Evolutionary conservation across 164 flowering plant genomes (phyloP), one percentile per base, ranked within the genome.

Genomic region (Malania oleifera): DNA sequence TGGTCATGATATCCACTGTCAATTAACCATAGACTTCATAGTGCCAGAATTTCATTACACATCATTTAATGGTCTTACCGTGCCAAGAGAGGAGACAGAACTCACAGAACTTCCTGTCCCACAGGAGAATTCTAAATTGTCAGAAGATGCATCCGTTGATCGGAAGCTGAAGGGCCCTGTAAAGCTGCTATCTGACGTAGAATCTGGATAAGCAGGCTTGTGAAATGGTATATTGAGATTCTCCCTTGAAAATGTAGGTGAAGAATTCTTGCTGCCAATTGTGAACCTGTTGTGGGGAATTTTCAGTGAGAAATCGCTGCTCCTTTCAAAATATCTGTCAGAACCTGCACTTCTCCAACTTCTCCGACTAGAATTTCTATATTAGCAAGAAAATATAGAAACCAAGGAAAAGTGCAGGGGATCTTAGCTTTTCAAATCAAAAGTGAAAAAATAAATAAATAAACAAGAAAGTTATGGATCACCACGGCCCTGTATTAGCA

Each of bases 31-130:
- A 0, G 4, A 4, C 17, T 43, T 43, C 7, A 5, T 17, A 43
- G 4, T 43, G 46, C 46, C 46, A 43, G 7, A 4, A 22, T 28
- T 7, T 26, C 14, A 18, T 40, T 19, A 27, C 15, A 55, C n/a
- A 14, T 40, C n/a, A 14, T 9, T 1, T 39, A 25, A 35, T 27
- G 43, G 6, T 70, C 82, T 78, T 66, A 78, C 82, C 18, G 67
- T 56, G 19, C 57, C 22, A 31, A 37, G 38, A 6, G 70, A 31
- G 52, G 73, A 51, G 9, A 40, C 8, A 34, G 66, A 62, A 60
- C 57, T 54, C 35, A 35, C 52, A 9, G 72, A 67, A 25, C 47
- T 39, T 17, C 3, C 26, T 22, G 50, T 17, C 14, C 46, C 63
- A 1, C 26, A 22, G n/a, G 73, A 55, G 22, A 19, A 61, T 1